Base-by-base conservation (phyloP, 495 filamentous ascomycete genomes). In the Hamigera avellanea region DNA sequence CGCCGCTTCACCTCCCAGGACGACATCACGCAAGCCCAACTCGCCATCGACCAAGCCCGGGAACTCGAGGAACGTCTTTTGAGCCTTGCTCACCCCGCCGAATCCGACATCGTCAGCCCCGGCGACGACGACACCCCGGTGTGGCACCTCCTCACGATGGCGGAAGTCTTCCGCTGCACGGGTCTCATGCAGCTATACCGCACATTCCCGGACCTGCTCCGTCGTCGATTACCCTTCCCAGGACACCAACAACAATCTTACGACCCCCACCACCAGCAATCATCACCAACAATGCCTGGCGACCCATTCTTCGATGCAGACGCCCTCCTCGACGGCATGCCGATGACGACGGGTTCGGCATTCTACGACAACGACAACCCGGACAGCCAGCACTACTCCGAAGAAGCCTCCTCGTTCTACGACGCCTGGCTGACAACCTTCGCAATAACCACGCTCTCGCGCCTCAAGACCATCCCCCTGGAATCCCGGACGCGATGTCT, bases 81-180 rank as follows among this genome's bases (percentile, higher is more conserved):
- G 0, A 54, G 39, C 3, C 61, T 72, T 5, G 61, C 66, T 12
- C 66, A 66, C 37, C 72, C 71, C 0, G 41, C 54, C 3, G 62
- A 63, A 39, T 56, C 67, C 6, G 69, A 66, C 32, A 64, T 76
- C 6, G 54, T 72, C 39, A 65, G 66, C 16, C 63, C 70, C 12
- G 70, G 68, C 7, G 72, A 76, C 34, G 62, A 67, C 41, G 66
- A 71, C 33, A 76, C 72, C 0, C 64, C 70, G 8, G 67, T 73
- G 21, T 64, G 67, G 55, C 69, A 76, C 38, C 66, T 75, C 10
- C 54, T 75, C 30, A 61, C 62, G n/a, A 67, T 76, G 43, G 70
- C 70, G 8, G 72, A 76, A 42, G 67, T 66, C 2, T 74, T 73
- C 42, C 64, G 70, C 14, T 72, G 69, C 30, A 66, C 67, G 0